phyloP scores from a whole-genome alignment of 768 basidiomycete species.

The Paxillus rubicundulus region DNA sequence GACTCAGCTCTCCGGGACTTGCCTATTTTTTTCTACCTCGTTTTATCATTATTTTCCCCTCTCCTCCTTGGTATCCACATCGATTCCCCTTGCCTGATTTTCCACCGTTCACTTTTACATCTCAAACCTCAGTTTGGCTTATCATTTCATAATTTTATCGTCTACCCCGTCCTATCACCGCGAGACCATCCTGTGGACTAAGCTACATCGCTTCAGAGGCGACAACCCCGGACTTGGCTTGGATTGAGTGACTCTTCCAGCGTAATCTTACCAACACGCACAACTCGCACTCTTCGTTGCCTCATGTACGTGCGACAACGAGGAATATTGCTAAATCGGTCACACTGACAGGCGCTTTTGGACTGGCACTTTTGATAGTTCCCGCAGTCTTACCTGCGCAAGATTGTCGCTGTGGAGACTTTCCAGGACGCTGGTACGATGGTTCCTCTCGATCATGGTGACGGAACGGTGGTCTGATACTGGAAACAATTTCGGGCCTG shows the following conservation, averaged over 20 bases:
- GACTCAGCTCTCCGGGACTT: background rate
- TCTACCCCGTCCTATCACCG: conserved; percentile 7
- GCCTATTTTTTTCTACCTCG: background rate
- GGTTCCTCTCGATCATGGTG: conserved; percentile 12
- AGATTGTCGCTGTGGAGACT: conserved; percentile 19
- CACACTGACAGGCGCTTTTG: conserved; percentile 1
- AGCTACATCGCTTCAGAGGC: background rate
- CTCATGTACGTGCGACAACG: conserved; percentile 1
- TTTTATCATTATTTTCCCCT: background rate
- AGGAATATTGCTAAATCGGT: conserved; percentile 14
- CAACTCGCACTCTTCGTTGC: conserved; percentile 9
- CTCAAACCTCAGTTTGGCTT: background rate
- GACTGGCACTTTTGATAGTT: background rate
- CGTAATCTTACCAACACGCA: conserved; percentile 12
- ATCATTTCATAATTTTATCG: conserved; percentile 7
- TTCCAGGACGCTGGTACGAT: conserved; percentile 18
- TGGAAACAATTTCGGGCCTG: background rate
- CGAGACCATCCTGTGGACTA: background rate
- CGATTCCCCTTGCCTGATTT: background rate
- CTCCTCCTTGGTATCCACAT: background rate
- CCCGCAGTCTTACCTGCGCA: conserved; percentile 2
- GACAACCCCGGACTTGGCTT: background rate
- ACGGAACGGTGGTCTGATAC: conserved; percentile 9
- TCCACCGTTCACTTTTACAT: conserved; percentile 3
- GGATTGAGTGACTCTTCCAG: background rate